Conservation (phyloP, 345 rosid genomes). For the Populus tremula region DNA sequence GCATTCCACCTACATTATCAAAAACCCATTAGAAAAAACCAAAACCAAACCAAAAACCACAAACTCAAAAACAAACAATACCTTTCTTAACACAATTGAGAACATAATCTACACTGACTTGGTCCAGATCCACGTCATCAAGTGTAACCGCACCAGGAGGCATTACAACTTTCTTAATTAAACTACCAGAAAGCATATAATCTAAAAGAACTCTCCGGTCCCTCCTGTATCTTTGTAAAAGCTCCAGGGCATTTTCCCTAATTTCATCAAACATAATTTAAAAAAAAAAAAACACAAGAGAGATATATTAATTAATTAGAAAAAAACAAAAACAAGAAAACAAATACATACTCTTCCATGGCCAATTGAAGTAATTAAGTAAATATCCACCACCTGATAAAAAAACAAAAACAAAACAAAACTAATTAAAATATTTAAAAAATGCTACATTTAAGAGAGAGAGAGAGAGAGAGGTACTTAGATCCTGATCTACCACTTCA, state of each 20-base stretch:
- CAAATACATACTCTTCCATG: conserved; percentile 28
- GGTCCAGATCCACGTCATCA: conserved; percentile 97
- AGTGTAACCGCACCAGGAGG: conserved; percentile 97
- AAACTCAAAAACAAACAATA: conserved; percentile 19
- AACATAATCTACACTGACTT: conserved; percentile 94
- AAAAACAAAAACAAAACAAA: background rate
- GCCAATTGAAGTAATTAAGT: background rate
- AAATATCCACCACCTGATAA: background rate
- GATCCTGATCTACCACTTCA: conserved; percentile 4
- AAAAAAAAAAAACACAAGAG: background rate
- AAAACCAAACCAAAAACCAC: background rate
- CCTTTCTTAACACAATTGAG: conserved; percentile 89
- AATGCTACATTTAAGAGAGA: background rate
- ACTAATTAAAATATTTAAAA: background rate
- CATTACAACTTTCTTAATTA: conserved; percentile 90
- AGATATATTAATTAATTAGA: background rate
- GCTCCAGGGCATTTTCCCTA: conserved; percentile 75
- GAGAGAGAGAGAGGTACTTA: background rate
- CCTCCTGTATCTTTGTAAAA: conserved; percentile 82
- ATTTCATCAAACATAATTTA: background rate
- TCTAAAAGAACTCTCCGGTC: conserved; percentile 81
- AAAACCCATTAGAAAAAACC: background rate
- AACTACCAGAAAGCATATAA: conserved; percentile 76
- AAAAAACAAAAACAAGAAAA: background rate
- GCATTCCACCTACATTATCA: conserved; percentile 59